Conservation (phyloP, 768 basidiomycete species). For the Pisolithus sp. region DNA sequence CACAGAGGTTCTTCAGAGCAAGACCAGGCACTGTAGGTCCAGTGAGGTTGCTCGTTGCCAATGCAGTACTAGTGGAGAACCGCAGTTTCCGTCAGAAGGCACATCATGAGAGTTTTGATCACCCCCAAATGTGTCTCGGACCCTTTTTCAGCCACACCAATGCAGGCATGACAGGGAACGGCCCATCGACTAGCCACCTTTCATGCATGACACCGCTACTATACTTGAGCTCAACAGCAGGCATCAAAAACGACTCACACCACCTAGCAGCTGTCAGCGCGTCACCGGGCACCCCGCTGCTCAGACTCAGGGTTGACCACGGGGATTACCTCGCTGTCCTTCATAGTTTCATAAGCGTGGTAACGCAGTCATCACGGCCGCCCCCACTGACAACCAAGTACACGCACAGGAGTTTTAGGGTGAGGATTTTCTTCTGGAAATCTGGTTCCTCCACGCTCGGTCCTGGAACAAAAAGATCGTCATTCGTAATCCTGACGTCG, state of each 20-base stretch:
- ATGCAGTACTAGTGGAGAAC: background rate
- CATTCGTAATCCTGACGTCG: background rate
- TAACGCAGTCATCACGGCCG: constrained; percentile 2
- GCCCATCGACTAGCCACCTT: no score
- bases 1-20: background rate
- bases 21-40: no score
- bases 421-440: background rate
- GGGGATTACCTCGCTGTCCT: constrained; percentile 27
- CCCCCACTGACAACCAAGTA: background rate
- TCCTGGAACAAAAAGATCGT: background rate
- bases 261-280: constrained; percentile 8
- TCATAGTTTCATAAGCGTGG: constrained; percentile 17
- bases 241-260: constrained; percentile 7
- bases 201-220: constrained; percentile 2
- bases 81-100: background rate
- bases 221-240: constrained; percentile 15
- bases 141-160: background rate
- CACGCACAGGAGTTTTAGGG: background rate
- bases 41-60: background rate
- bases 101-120: background rate
- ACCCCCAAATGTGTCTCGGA: background rate
- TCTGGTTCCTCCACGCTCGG: background rate
- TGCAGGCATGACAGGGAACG: background rate
- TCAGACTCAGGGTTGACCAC: constrained; percentile 23
- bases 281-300: constrained; percentile 8